Evolutionary conservation across 306 rosid species (phyloP), one percentile per base, ranked within the genome.

Genomic region (Argentina anserina): DNA sequence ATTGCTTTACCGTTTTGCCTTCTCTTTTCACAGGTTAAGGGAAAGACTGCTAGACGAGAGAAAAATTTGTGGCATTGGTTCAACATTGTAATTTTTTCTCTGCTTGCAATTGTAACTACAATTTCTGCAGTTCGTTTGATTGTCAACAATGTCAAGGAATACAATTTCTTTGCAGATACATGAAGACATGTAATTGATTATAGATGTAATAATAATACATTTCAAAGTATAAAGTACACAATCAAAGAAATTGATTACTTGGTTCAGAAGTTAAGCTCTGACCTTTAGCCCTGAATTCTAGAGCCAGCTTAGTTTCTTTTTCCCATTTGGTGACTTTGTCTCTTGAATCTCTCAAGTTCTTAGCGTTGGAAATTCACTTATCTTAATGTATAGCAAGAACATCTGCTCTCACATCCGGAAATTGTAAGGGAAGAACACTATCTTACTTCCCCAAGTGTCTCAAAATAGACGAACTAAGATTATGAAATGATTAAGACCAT

Each of bases 11-110:
- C 9, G 25, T 33, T 2, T 34, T 36, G 33, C 13, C 14, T 37
- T 33, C 49, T 23, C 53, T 25, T 55, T 55, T 39, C 50, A n/a
- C 43, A 86, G 93, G 78, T 86, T 0, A 88, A 88, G 82, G 90
- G 86, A 60, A 82, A 73, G 75, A 67, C 79, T 1, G 83, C 82
- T 26, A 74, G 79, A 66, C 59, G n/a, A 52, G 87, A 80, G 80
- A 80, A 88, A 66, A 84, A 53, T 33, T 71, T 70, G 3, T 88
- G 93, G 87, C 90, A 88, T 47, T 88, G 88, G 84, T 78, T 81
- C 64, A 88, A 76, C 83, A 79, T 86, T 1, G 15, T 76, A 3
- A 34, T 86, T 33, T 81, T 84, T 58, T 74, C 71, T 53, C 42
- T 82, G 55, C 79, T 88, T 26, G 72, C 86, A 18, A 37, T 82